Base-by-base conservation (phyloP, 1,139 yeast genomes). In the Debaryomyces psychrophilus region DNA sequence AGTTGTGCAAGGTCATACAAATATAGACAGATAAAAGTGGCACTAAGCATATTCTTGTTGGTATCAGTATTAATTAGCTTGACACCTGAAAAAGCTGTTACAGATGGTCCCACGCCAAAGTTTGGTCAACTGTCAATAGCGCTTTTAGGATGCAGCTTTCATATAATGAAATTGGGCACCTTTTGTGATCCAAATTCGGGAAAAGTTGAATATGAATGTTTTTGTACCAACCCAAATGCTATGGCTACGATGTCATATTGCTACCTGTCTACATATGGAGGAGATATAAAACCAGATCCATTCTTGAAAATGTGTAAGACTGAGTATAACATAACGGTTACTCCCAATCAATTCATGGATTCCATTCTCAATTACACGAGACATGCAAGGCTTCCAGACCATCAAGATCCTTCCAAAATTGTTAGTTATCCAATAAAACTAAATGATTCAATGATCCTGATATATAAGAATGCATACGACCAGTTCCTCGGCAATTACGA, bases 171-270 rank as follows among this genome's bases (percentile, higher is more conserved):
- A 1, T 47, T 45, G n/a, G 67, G 65, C 2, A 46, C 53, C 3
- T 70, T 69, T 46, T 69, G 76, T 49, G 47, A 45, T 5, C 41
- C 44, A 20, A 44, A 47, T 9, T 42, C 47, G 31, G 44, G 43
- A 7, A 48, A 51, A 7, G 45, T 44, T 29, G 57, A 44, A 8
- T 47, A 49, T 43, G 44, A 40, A 15, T 69, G 75, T 49, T 57
- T 53, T 43, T 73, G 78, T 51, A 47, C 49, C 15, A 67, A 71
- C 48, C 52, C 52, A 9, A 58, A 64, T 39, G 76, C 77, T 1
- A 57, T 73, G 53, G 70, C 77, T n/a, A 71, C 77, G 1, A 64
- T 73, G 40, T 61, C 77, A 6, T 68, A 68, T 48, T 75, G 79
- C 50, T 72, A 67, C 51, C 41, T 53, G 12, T 45, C 50, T 1